Base-by-base conservation (phyloP, 192 early-diverging fungal species). In the Lunasporangiospora selenospora region DNA sequence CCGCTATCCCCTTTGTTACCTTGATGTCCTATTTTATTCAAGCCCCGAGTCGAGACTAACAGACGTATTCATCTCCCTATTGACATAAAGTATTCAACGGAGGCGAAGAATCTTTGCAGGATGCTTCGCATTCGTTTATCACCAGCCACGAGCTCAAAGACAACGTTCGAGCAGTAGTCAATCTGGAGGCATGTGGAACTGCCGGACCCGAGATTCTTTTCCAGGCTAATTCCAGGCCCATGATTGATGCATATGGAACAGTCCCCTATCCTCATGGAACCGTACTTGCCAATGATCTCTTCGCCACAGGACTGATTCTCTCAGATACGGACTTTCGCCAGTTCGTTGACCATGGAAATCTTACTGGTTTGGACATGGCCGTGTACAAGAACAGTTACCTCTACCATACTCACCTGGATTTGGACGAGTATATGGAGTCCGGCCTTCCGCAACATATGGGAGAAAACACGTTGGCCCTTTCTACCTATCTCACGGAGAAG, bases 291-390 rank as follows among this genome's bases (percentile, higher is more conserved):
- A 86, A 86, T 52, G 85, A 86, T 47, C 67, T 86, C 11, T 86
- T 84, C 64, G 66, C 77, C 11, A 84, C 85, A 21, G 85, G 85
- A 30, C 58, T 92, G 29, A 83, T 92, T 45, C 61, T 92, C 9
- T 83, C 80, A 23, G 91, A 92, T 61, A 92, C 91, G 2, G 91
- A 92, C 53, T 92, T 85, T 75, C 77, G 90, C 51, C 89, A 89
- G 53, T 92, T 90, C 75, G 81, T 88, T 7, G 75, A 87, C 24
- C 86, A 90, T 46, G 91, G 88, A 15, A 84, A 85, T 39, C 50
- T 89, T 40, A 82, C 80, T 52, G 84, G 84, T 23, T 50, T 85
- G 46, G 91, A 92, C 54, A 81, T 92, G 85, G 91, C 91, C 1
- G 80, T 87, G 29, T 90, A 90, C 66, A 81, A 87, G 69, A 88